A percentile compares a stretch with the other conserved stretches of the same genome.
Conservation (phyloP, 2,329 filamentous ascomycete genomes). For the Pseudocercospora musae region DNA sequence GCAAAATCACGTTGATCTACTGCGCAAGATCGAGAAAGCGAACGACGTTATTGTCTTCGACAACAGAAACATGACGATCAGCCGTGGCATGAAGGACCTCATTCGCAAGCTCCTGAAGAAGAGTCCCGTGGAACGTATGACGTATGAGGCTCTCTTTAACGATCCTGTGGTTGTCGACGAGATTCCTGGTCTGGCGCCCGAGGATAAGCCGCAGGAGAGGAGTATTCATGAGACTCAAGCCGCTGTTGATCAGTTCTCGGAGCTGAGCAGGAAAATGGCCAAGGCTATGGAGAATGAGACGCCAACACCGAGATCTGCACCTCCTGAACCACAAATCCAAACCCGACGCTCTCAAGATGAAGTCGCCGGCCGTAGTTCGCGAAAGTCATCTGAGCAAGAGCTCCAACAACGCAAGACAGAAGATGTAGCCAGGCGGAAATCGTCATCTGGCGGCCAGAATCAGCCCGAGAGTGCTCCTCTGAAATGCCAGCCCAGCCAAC, state of each 20-base stretch:
- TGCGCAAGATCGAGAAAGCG: conserved; percentile 85
- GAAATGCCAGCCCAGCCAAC: conserved; percentile 36
- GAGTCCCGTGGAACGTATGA: conserved; percentile 78
- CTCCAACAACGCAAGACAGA: conserved; percentile 18
- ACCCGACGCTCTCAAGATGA: conserved; percentile 24
- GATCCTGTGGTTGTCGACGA: conserved; percentile 46
- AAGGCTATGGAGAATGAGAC: conserved; percentile 28
- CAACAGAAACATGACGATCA: conserved; percentile 51
- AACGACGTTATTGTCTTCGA: conserved; percentile 80
- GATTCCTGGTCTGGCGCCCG: conserved; percentile 33
- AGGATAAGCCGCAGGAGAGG: conserved; percentile 32
- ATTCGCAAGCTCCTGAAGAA: conserved; percentile 80
- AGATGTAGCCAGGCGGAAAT: conserved; percentile 27
- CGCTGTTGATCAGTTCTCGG: conserved; percentile 29
- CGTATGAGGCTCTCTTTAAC: conserved; percentile 80
- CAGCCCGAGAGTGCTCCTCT: conserved; percentile 20
- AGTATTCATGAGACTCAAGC: conserved; percentile 12
- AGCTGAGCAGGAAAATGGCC: conserved; percentile 33
- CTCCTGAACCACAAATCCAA: conserved; percentile 18
- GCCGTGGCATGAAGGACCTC: conserved; percentile 72
- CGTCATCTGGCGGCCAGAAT: conserved; percentile 21
- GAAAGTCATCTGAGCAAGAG: conserved; percentile 30
- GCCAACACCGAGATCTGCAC: conserved; percentile 13
- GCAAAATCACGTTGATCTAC: conserved; percentile 87
- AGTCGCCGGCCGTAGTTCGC: conserved; percentile 12